Evolutionary conservation across 1,284 basidiomycete species (phyloP).

Genomic region (Fomitopsis palustris): DNA sequence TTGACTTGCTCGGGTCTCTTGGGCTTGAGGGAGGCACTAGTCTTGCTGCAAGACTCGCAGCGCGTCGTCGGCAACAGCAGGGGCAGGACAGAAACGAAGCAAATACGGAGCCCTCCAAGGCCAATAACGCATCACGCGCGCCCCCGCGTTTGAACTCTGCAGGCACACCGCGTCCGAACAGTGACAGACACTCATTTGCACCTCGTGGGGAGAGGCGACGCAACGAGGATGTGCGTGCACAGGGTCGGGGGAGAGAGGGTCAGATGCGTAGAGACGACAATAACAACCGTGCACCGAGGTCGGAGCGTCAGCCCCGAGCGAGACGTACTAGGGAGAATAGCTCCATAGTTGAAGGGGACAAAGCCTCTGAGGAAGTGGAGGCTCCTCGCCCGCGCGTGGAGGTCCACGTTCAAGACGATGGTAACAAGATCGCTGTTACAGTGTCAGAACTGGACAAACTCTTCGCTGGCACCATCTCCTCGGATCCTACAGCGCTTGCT

Average conservation of each 20-base stretch:
- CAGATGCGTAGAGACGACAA: neutral
- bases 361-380: neutral
- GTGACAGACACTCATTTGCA: neutral
- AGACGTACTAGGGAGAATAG: neutral
- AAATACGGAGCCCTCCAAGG: neutral
- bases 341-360: neutral
- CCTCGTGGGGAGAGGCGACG: neutral
- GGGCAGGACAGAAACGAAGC: neutral
- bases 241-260: neutral
- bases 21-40: slow-evolving; percentile 10
- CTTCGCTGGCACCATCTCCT: slow-evolving; percentile 11
- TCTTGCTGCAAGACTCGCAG: slow-evolving; percentile 4
- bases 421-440: neutral
- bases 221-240: neutral
- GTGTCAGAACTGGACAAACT: slow-evolving; percentile 9
- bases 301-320: neutral
- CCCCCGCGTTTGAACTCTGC: neutral
- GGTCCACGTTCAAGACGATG: neutral
- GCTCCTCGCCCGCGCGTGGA: neutral
- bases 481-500: neutral
- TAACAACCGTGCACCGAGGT: neutral
- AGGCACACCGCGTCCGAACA: neutral
- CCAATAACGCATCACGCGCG: neutral
- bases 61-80: neutral
- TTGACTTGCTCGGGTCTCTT: slow-evolving; percentile 13